phyloP scores from a whole-genome alignment of 306 rosid genomes.

The Quercus ilex region DNA sequence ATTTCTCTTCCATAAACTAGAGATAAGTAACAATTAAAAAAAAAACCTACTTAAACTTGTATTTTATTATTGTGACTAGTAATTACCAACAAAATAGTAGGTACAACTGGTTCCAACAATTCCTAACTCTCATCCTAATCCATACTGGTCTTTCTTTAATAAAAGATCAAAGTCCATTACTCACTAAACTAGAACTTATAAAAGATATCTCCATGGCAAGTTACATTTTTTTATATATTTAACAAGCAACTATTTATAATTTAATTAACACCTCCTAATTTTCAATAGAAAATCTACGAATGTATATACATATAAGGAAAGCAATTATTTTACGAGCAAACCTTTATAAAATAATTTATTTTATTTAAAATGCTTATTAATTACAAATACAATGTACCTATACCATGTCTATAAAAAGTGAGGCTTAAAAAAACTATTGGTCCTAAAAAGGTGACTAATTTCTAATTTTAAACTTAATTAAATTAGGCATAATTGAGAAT shows the following conservation, averaged over 20 bases:
- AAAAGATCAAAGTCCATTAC: background rate
- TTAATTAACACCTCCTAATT: no score
- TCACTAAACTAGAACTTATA: background rate
- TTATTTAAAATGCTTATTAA: no score
- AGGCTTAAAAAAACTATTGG: no score
- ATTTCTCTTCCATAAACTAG: background rate
- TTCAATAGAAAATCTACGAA: no score
- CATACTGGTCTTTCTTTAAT: background rate
- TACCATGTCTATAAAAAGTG: no score
- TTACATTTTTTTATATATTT: background rate
- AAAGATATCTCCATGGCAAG: background rate
- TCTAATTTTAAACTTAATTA: no score
- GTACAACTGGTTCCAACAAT: background rate
- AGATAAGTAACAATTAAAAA: background rate
- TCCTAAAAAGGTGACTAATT: no score
- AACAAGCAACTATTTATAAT: no score
- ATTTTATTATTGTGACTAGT: background rate
- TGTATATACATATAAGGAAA: no score
- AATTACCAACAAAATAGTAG: background rate
- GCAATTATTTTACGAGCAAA: no score
- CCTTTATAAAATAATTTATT: no score
- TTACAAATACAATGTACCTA: no score
- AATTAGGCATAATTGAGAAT: background rate
- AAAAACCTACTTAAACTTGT: background rate
- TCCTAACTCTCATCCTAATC: background rate